phyloP scores from a whole-genome alignment of 257 asterid species.

The Thymus mandschuricus region DNA sequence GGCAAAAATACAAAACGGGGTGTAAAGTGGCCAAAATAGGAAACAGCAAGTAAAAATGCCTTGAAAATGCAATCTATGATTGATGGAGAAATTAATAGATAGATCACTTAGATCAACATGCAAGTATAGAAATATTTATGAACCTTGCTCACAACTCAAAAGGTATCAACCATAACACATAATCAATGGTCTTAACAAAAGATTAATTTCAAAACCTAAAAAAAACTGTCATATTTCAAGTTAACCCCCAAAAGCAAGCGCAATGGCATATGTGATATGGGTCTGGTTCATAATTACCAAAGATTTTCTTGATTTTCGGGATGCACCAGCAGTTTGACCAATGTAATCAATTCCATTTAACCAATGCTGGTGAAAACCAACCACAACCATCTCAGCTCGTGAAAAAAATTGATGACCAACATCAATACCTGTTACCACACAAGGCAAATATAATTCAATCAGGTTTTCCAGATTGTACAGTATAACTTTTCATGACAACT shows the following conservation, averaged over 20 bases:
- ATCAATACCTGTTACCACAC: constrained; percentile 67
- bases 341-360: constrained; percentile 78
- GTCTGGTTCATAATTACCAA: constrained; percentile 42
- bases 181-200: constrained; percentile 6
- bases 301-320: constrained; percentile 28
- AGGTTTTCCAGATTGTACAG: neutral
- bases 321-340: constrained; percentile 35
- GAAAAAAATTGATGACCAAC: constrained; percentile 92
- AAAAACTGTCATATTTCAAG: constrained; percentile 6
- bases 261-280: neutral
- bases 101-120: neutral
- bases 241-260: constrained; percentile 20
- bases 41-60: constrained; percentile 2
- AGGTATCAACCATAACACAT: constrained; percentile 12
- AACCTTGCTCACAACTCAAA: neutral
- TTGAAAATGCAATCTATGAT: neutral
- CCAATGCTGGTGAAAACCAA: constrained; percentile 93
- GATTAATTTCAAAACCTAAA: neutral
- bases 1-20: neutral
- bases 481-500: neutral
- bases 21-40: neutral
- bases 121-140: neutral
- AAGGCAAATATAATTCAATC: constrained; percentile 23
- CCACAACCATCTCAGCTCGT: constrained; percentile 87
- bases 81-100: constrained; percentile 3